Conservation (phyloP, 1,139 yeast genomes). For the Blastobotrys apis region DNA sequence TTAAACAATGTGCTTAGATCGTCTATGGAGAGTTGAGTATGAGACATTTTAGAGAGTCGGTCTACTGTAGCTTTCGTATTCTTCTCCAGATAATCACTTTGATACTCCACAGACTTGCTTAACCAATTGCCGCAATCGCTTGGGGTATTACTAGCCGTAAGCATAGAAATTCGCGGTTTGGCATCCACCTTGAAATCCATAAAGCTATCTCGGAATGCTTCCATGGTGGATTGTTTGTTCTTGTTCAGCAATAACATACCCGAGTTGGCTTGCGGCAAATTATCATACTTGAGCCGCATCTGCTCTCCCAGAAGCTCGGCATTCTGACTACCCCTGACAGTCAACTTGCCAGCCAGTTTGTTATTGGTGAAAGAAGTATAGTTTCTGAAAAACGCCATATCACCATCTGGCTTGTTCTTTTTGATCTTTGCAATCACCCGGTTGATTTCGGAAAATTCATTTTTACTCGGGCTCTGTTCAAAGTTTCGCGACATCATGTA, state of each 20-base stretch:
- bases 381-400: conserved; percentile 1
- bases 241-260: background rate
- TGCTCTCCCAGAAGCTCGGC: background rate
- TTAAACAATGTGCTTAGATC: conserved; percentile 31
- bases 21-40: background rate
- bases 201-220: background rate
- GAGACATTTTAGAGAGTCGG: background rate
- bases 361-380: conserved; percentile 2
- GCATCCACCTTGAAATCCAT: no score
- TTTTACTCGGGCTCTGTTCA: conserved; percentile 6
- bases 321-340: background rate
- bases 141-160: background rate
- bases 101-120: background rate
- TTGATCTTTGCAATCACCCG: background rate
- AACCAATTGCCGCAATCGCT: conserved; percentile 3
- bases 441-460: conserved; percentile 3
- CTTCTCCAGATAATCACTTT: background rate
- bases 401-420: background rate
- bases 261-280: background rate
- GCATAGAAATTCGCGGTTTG: background rate
- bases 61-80: background rate
- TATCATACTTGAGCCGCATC: conserved; percentile 5
- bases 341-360: background rate
- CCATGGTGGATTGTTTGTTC: background rate
- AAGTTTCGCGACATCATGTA: conserved; percentile 7